Evolutionary conservation across 2,329 filamentous ascomycete species (phyloP).

Genomic region (Trichoderma sp.): DNA sequence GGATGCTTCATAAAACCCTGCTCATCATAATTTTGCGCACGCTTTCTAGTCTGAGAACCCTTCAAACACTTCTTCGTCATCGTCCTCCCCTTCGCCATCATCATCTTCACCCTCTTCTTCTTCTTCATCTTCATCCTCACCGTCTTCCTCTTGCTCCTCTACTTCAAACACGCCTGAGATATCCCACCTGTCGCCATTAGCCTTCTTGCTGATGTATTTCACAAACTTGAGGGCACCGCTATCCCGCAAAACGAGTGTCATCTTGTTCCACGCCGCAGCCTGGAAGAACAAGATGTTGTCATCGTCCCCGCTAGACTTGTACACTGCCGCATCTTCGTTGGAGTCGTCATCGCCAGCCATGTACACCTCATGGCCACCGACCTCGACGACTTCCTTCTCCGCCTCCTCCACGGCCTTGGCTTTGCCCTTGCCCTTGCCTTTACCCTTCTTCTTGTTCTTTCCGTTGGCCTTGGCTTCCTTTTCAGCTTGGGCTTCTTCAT

Average conservation of each 20-base stretch:
- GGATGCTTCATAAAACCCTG: not conserved
- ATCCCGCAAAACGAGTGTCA: slow-evolving; percentile 87
- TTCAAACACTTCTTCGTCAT: slow-evolving; percentile 57
- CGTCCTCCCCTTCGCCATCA: slow-evolving; percentile 49
- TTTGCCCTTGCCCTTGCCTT: slow-evolving; percentile 31
- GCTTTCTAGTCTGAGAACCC: slow-evolving; percentile 49
- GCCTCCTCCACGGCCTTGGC: slow-evolving; percentile 28
- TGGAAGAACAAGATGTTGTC: slow-evolving; percentile 65
- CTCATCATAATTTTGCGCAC: not conserved
- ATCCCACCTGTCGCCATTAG: slow-evolving; percentile 90
- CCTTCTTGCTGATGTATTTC: slow-evolving; percentile 84
- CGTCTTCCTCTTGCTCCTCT: slow-evolving; percentile 47
- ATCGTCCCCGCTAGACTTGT: slow-evolving; percentile 75
- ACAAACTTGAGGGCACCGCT: slow-evolving; percentile 85
- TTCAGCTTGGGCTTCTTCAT: slow-evolving; percentile 32
- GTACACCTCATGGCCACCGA: slow-evolving; percentile 83
- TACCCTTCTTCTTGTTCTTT: slow-evolving; percentile 25
- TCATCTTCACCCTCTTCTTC: slow-evolving; percentile 28
- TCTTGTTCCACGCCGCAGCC: slow-evolving; percentile 75
- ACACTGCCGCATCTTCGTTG: slow-evolving; percentile 77
- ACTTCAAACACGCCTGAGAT: slow-evolving; percentile 77
- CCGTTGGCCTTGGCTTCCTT: slow-evolving; percentile 31
- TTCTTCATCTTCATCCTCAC: slow-evolving; percentile 34
- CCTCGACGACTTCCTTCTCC: slow-evolving; percentile 46
- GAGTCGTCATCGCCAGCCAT: slow-evolving; percentile 82